A percentile compares a stretch with the other conserved stretches of the same genome.
Evolutionary conservation across 345 rosid genomes (phyloP).

Genomic region (Euphorbia pulcherrima): DNA sequence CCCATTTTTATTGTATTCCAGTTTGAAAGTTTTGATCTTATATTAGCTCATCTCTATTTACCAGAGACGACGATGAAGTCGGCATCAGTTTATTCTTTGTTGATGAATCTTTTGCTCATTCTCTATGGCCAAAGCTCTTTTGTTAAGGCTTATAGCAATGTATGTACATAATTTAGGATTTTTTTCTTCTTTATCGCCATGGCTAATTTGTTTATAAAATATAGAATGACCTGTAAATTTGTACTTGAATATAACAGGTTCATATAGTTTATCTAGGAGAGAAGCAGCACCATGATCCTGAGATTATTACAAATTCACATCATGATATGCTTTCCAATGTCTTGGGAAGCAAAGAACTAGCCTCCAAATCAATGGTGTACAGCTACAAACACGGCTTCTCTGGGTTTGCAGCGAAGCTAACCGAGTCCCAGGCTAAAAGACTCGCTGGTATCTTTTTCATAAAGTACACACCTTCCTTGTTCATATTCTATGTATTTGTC

Average conservation of each 20-base stretch:
- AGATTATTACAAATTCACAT: constrained; percentile 44
- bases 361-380: constrained; percentile 51
- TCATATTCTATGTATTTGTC: neutral
- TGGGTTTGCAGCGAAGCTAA: constrained; percentile 69
- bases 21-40: constrained; percentile 1
- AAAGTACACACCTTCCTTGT: neutral
- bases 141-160: constrained; percentile 22
- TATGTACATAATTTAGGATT: constrained; percentile 2
- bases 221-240: neutral
- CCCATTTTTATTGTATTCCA: neutral
- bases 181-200: neutral
- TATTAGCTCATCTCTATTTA: neutral
- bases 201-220: too few species aligned
- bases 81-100: constrained; percentile 2
- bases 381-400: constrained; percentile 74
- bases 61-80: constrained; percentile 15
- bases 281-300: constrained; percentile 41
- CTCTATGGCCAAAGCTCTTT: constrained; percentile 5
- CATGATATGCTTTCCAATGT: constrained; percentile 54
- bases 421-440: constrained; percentile 49
- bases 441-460: constrained; percentile 40
- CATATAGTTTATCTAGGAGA: constrained; percentile 62
- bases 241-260: constrained; percentile 34
- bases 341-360: constrained; percentile 55
- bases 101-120: constrained; percentile 17